Base-by-base conservation (phyloP, 306 rosid species). In the Dryas drummondii region DNA sequence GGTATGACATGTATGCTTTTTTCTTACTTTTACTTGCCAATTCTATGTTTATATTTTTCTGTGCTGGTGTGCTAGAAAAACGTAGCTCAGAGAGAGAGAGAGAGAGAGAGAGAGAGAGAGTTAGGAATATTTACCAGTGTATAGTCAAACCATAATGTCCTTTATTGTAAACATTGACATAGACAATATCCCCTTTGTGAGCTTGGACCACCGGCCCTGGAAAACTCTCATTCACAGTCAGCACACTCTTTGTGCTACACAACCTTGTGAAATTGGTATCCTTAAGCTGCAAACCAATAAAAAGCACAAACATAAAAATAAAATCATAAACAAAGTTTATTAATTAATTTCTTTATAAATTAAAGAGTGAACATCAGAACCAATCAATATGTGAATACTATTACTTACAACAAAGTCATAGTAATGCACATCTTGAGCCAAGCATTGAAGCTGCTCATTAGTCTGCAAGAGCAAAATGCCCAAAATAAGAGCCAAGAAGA, bases 161-260 rank as follows among this genome's bases (percentile, higher is more conserved):
- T 50, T 79, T 62, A 79, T 90, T 90, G 44, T 79, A 68, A 56
- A 88, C 96, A 51, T 82, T 84, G 17, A 88, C 91, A 27, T 76
- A 75, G 51, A 88, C 79, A 2, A 80, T 90, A 55, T 90, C 92
- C 22, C 89, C 92, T 58, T 71, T 81, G 6, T 37, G 82, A 42
- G 73, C 92, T 9, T 46, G 59, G 12, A 86, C 64, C 0, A 81
- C 82, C 68, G 92, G 96, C 44, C 96, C 96, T 0, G 96, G 96
- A 80, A 86, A 88, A 56, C 82, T 70, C 9, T 90, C 91, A 27
- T 90, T 90, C 4, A 87, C 86, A 0, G 87, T 86, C 79, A 90
- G 66, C 7, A 82, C 87, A 37, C 80, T 86, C 82, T 90, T 90
- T 17, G 85, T 82, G 69, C 79, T 72, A 74, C 96, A 87, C 3